A percentile compares a stretch with the other conserved stretches of the same genome.
These are phyloP conservation scores for Aaosphaeria pasadenensis DNA, from an alignment of 2,329 filamentous ascomycete genomes.

Conservation along the genomic window DNA sequence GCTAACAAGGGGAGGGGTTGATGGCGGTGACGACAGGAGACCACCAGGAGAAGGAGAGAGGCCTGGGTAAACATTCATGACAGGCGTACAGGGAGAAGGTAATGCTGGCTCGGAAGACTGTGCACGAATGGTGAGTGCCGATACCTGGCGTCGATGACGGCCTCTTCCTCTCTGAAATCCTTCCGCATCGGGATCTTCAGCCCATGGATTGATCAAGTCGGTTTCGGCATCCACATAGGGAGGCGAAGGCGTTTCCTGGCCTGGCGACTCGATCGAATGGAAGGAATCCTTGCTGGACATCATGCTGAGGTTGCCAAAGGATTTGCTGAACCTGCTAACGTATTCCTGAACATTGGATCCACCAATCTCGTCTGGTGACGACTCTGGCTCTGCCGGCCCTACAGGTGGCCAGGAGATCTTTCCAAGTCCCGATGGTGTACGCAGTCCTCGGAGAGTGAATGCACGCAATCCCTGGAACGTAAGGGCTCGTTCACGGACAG, in stretches of 20 bases:
- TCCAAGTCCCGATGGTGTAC: conserved; percentile 8
- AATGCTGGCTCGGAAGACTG: conserved; percentile 12
- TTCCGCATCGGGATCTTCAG: conserved; percentile 8
- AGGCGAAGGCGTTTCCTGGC: conserved; percentile 24
- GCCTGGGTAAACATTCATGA: conserved; percentile 12
- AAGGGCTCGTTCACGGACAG: conserved; percentile 29
- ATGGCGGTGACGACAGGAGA: conserved; percentile 33
- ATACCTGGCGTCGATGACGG: conserved; percentile 34
- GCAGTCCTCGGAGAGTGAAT: conserved; percentile 12
- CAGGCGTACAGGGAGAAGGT: conserved; percentile 20
- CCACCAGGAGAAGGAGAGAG: conserved; percentile 17
- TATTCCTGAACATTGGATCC: conserved; percentile 3
- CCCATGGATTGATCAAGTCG: conserved; percentile 27
- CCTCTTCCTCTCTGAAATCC: conserved; percentile 18
- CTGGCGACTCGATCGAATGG: conserved; percentile 29
- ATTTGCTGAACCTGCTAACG: conserved; percentile 16
- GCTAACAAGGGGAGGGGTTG: conserved; percentile 44
- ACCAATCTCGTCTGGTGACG: not conserved
- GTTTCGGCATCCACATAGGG: conserved; percentile 29
- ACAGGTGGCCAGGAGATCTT: not conserved
- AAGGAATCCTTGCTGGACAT: conserved; percentile 37
- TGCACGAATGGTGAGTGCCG: conserved; percentile 34
- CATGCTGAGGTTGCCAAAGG: conserved; percentile 27
- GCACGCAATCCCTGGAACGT: conserved; percentile 28
- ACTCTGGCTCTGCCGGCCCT: not conserved